These are phyloP conservation scores for Straminergon stramineum DNA, from an alignment of 225 moss, liverwort and hornwort genomes.

Conservation along the genomic window DNA sequence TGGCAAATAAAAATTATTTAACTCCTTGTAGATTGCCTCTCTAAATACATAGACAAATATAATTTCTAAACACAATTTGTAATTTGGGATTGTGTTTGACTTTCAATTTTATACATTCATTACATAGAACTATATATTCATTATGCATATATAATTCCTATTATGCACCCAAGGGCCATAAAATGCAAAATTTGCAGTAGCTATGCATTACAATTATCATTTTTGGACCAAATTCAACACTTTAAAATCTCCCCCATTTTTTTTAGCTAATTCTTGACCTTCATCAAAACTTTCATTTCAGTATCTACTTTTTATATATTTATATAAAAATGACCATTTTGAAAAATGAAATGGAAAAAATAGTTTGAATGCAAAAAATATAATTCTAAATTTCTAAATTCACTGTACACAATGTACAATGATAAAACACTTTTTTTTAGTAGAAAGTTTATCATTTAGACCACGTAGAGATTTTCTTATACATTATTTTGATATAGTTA, in stretches of 20 bases:
- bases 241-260: neutral
- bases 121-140: neutral
- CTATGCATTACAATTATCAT: neutral
- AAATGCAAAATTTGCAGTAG: neutral
- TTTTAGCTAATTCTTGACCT: neutral
- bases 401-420: neutral
- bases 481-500: neutral
- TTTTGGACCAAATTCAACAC: neutral
- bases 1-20: neutral
- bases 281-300: neutral
- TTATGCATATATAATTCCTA: neutral
- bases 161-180: neutral
- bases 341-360: neutral
- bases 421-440: neutral
- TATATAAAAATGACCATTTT: neutral
- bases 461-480: neutral
- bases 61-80: neutral
- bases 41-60: neutral
- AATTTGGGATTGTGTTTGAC: neutral
- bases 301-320: neutral
- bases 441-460: neutral
- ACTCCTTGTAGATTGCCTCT: neutral
- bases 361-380: neutral
- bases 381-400: neutral
- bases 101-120: neutral